Evolutionary conservation across 139 green algal genomes (phyloP).

Genomic region (Haematococcus sp.): DNA sequence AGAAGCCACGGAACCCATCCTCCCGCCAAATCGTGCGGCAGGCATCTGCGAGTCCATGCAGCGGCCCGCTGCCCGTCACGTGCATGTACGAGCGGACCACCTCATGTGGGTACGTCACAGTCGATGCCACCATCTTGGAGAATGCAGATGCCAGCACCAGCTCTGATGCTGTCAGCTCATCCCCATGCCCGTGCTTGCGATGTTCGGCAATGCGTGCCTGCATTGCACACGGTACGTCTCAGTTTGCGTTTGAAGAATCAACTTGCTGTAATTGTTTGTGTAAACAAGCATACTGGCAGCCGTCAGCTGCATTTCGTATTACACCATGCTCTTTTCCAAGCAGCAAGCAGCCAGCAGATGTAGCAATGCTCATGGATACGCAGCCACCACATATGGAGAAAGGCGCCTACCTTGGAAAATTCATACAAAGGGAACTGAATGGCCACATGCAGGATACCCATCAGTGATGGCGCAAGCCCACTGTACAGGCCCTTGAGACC

Average conservation of each 20-base stretch:
- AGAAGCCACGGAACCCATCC: slow-evolving; percentile 68
- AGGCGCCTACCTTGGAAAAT: slow-evolving; percentile 64
- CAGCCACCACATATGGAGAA: background rate
- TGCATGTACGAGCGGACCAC: slow-evolving; percentile 93
- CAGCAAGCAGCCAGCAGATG: too few species aligned
- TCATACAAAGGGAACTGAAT: slow-evolving; percentile 98
- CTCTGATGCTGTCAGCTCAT: slow-evolving; percentile 51
- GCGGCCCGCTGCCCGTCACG: slow-evolving; percentile 71
- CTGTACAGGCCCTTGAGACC: slow-evolving; percentile 88
- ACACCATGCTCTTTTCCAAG: too few species aligned
- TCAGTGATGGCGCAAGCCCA: slow-evolving; percentile 84
- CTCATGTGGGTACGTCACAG: slow-evolving; percentile 97
- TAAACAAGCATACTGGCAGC: too few species aligned
- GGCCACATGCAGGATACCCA: slow-evolving; percentile 89
- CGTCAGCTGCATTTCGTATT: too few species aligned
- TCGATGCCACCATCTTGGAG: slow-evolving; percentile 94
- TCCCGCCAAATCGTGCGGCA: slow-evolving; percentile 46
- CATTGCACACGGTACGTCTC: too few species aligned
- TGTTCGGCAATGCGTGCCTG: background rate
- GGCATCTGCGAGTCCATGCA: slow-evolving; percentile 52
- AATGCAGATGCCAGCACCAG: slow-evolving; percentile 79
- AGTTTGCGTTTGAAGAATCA: too few species aligned
- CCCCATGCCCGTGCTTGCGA: background rate
- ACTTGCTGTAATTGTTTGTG: too few species aligned
- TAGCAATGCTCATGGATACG: background rate